Evolutionary conservation across 2,329 filamentous ascomycete species (phyloP), one percentile per base, ranked within the genome.

Genomic region (Sclerotinia minor): DNA sequence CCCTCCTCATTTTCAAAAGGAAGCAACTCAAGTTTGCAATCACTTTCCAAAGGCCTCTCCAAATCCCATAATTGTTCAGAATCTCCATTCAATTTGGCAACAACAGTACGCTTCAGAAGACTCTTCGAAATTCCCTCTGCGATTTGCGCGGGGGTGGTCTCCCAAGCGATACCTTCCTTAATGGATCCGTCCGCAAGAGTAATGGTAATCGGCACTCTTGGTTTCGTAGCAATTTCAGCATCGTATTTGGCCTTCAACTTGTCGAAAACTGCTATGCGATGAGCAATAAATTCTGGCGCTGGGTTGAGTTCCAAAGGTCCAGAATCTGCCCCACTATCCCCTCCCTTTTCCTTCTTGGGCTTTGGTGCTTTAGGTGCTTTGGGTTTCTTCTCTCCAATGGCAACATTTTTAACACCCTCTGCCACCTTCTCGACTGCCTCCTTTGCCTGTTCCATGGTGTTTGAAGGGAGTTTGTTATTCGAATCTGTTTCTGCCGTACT

Each of bases 261-360:
- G 78, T 97, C 91, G 81, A 97, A 97, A 61, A 98, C 83, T 65
- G 90, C 86, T 76, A 97, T 89, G 71, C 95, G 89, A 79, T 93
- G 87, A 76, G 94, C 83, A 71, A 98, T 87, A 79, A 91, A 97
- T 69, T 89, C 87, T 67, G 94, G 90, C 26, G 87, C 83, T 38
- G 80, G 84, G 73, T 77, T 79, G 76, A 80, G 78, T 80, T 85
- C 82, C 69, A 85, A 77, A 50, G 81, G 79, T 17, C 80, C 72
- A 24, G 69, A 68, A 69, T 75, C 76, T 52, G 76, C 78, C 74
- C 79, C 83, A 57, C 77, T 82, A 67, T 79, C 78, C 72, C 78
- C 83, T 75, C 82, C 83, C 74, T 80, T 80, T 69, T 83, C 83
- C 79, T 87, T 85, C 74, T 82, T 73, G 72, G 71, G 73, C 78